A percentile compares a stretch with the other conserved stretches of the same genome.
Evolutionary conservation across 768 basidiomycete genomes (phyloP).

Genomic region (Boletus rubropictus): DNA sequence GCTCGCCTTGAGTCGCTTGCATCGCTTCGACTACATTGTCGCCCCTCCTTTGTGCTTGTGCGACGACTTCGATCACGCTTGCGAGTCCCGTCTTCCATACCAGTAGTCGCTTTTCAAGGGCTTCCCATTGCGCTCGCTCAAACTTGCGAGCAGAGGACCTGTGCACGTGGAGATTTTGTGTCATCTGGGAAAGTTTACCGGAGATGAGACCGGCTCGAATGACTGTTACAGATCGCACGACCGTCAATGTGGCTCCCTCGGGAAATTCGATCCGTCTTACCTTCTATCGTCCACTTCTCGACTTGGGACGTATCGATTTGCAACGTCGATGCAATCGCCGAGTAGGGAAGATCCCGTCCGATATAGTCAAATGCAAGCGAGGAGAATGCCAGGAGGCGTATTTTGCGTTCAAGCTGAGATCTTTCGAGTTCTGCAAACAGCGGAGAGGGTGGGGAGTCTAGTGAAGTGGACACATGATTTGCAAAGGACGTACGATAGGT

Average conservation of each 20-base stretch:
- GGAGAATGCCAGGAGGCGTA: conserved; percentile 70
- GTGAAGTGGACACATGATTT: neutral
- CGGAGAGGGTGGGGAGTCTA: neutral
- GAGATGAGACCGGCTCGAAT: conserved; percentile 75
- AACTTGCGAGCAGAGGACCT: conserved; percentile 73
- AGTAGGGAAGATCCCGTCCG: conserved; percentile 67
- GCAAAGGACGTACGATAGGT: conserved; percentile 47
- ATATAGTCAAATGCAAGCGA: conserved; percentile 74
- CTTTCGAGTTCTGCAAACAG: conserved; percentile 45
- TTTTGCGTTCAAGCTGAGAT: conserved; percentile 66
- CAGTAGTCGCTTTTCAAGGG: conserved; percentile 65
- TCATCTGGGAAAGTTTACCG: conserved; percentile 79
- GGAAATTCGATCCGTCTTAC: conserved; percentile 34
- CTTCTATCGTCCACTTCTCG: conserved; percentile 85
- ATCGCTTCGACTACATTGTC: conserved; percentile 16
- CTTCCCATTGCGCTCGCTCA: conserved; percentile 74
- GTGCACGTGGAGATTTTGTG: conserved; percentile 65
- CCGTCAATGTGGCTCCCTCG: neutral
- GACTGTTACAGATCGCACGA: conserved; percentile 37
- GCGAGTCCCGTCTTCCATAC: conserved; percentile 73
- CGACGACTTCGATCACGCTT: conserved; percentile 65
- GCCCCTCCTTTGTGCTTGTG: conserved; percentile 43
- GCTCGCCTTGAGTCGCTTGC: conserved; percentile 21
- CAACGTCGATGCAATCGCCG: conserved; percentile 59
- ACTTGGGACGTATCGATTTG: conserved; percentile 62